Conservation (phyloP, 2,329 filamentous ascomycete genomes). For the Pseudogymnoascus sp. region DNA sequence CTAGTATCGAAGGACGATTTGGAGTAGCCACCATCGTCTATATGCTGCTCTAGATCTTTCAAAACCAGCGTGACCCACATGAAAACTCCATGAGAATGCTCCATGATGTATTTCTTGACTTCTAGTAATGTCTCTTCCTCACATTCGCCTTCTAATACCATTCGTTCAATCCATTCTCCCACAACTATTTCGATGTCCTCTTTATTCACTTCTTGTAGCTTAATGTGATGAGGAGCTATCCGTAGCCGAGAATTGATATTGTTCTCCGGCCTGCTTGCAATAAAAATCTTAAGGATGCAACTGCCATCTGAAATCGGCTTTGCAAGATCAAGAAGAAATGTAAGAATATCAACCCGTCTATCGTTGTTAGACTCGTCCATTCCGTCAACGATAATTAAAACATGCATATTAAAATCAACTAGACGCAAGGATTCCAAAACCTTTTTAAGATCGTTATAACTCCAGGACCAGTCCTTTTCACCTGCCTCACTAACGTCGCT, state of each 20-base stretch:
- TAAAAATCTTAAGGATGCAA: background rate
- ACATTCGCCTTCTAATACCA: background rate
- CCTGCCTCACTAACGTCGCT: too few relatives aligned
- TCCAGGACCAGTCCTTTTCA: background rate
- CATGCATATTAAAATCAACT: background rate
- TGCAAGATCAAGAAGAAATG: constrained; percentile 2
- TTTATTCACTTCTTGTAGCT: background rate
- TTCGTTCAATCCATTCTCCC: background rate
- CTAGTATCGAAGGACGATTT: background rate
- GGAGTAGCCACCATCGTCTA: background rate
- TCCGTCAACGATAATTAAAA: constrained; percentile 14
- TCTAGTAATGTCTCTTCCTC: background rate
- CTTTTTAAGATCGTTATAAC: constrained; percentile 6
- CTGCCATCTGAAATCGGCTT: background rate
- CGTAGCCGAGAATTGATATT: background rate
- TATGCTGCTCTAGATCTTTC: background rate
- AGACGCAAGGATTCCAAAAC: background rate
- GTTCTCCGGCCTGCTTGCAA: background rate
- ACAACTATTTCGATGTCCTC: background rate
- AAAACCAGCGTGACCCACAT: background rate
- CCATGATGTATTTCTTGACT: background rate
- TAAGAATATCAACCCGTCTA: constrained; percentile 8
- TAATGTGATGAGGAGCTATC: background rate
- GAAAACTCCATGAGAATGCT: background rate
- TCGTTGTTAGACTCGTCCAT: constrained; percentile 15